Evolutionary conservation across 2,329 filamentous ascomycete species (phyloP), one percentile per base, ranked within the genome.

Genomic region (Paraphoma sp.): DNA sequence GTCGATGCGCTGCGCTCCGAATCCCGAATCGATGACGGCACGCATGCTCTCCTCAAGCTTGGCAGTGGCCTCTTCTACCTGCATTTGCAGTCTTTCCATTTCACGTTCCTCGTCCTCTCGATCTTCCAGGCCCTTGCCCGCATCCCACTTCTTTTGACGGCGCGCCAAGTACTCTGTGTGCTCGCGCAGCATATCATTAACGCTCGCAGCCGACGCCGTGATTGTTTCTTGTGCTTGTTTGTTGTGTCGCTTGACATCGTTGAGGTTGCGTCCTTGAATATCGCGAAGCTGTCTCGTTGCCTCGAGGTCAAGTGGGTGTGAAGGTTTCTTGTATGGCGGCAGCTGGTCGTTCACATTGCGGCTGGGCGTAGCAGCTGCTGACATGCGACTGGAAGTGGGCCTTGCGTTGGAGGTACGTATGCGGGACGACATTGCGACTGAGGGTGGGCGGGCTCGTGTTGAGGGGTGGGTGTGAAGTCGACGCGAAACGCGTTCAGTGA

Each of bases 1-100:
- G 30, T 77, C 76, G 44, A 86, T 68, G 4, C 72, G 68, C 52
- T 79, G 72, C 12, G 85, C 70, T 56, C 78, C 81, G 8, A 81
- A 75, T 54, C 82, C 78, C 8, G 79, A 79, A 72, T 90, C 88
- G 56, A 90, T 83, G 47, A 86, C 72, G 11, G 80, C 76, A 14
- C 87, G 81, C 67, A 89, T 82, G 45, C 78, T 79, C 67, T 82
- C 78, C 62, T 90, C 88, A 68, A 89, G 79, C 48, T 80, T 78
- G 29, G 74, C 71, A 1, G 86, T 89, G 63, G 85, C 76, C 3
- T 74, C 71, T 14, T 82, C 76, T 2, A 87, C 84, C 53, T 80
- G 78, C 17, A 76, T 72, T 53, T 75, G 57, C 51, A 79, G 63
- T 30, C 78, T 70, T 9, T 74, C 71, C 45, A 84, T 65, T 45